Percentiles rank a stretch among this genome's conserved stretches.
These are phyloP conservation scores for Pichia membranifaciens DNA, from an alignment of 805 yeast genomes.

Conservation along the genomic window DNA sequence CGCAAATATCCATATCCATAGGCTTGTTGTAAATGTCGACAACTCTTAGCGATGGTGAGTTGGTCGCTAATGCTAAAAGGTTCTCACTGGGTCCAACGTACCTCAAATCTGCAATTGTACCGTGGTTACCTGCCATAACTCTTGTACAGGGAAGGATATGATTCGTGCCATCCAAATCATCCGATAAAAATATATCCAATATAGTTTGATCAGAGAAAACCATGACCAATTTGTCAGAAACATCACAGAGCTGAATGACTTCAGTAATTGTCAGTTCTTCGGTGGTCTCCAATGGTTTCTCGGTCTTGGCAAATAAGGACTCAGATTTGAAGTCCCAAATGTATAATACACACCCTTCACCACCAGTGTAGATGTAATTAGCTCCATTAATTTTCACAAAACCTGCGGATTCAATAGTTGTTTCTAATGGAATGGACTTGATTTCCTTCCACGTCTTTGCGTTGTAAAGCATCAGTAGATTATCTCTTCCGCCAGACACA, in stretches of 20 bases:
- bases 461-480: conserved; percentile 57
- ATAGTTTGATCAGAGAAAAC: conserved; percentile 85
- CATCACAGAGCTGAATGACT: conserved; percentile 31
- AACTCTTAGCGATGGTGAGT: conserved; percentile 81
- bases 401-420: conserved; percentile 68
- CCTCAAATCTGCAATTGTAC: conserved; percentile 86
- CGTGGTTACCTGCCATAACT: conserved; percentile 87
- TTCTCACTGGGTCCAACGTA: conserved; percentile 60
- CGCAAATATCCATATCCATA: conserved; percentile 56
- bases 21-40: conserved; percentile 54
- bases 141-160: conserved; percentile 39
- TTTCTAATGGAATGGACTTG: conserved; percentile 66
- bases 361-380: conserved; percentile 61
- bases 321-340: conserved; percentile 56
- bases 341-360: conserved; percentile 64
- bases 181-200: conserved; percentile 23
- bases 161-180: conserved; percentile 25
- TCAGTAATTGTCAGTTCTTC: conserved; percentile 74
- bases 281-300: conserved; percentile 46
- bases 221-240: conserved; percentile 37
- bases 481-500: conserved; percentile 87
- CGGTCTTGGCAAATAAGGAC: conserved; percentile 38
- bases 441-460: conserved; percentile 46
- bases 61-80: conserved; percentile 80
- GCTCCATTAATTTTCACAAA: conserved; percentile 36